Base-by-base conservation (phyloP, 768 basidiomycete species). In the Gautieria morchelliformis region DNA sequence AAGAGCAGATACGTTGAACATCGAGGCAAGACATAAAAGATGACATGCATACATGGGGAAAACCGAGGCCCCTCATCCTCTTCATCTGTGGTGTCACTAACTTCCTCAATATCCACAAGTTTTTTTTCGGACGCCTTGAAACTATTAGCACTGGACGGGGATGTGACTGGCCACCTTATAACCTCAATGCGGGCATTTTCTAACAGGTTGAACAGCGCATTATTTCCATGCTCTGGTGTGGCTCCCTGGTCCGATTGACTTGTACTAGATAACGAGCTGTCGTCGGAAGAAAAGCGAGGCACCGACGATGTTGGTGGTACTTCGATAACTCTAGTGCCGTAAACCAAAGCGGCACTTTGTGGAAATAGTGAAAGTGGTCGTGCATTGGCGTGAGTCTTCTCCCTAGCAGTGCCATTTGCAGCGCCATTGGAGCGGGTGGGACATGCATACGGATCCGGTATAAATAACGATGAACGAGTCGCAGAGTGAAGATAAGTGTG, bases 321-420 rank as follows among this genome's bases (percentile, higher is more conserved):
- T 52, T 52, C 51, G 39, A 52, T 52, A 11, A 52, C 51, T 22
- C 51, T 35, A 35, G 30, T 37, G n/a, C 32, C 51, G 24, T 52
- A 33, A 35, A 52, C 35, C 9, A 52, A 35, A 37, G 51, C 51
- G 20, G 37, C 51, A 20, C 37, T 40, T 37, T 40, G 51, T n/a
- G 35, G 32, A 39, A 52, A 52, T 22, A 52, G 20, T n/a, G 48
- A 49, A 49, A 35, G 48, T 22, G 32, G 32, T 11, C 20, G 48
- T 5, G 48, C 15, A 19, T 49, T 1, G 19, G 8, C 24, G 12
- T 3, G 9, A 5, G 42, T 17, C 17, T n/a, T 44, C 2, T 22
- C 20, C 42, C 42, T 44, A 9, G 22, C 8, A 49, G 11, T 27
- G 11, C 48, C 45, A 46, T 20, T 46, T 9, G 19, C 11, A 20